Evolutionary conservation across 1,139 yeast species (phyloP).

Genomic region (Suhomyces anneliseae): DNA sequence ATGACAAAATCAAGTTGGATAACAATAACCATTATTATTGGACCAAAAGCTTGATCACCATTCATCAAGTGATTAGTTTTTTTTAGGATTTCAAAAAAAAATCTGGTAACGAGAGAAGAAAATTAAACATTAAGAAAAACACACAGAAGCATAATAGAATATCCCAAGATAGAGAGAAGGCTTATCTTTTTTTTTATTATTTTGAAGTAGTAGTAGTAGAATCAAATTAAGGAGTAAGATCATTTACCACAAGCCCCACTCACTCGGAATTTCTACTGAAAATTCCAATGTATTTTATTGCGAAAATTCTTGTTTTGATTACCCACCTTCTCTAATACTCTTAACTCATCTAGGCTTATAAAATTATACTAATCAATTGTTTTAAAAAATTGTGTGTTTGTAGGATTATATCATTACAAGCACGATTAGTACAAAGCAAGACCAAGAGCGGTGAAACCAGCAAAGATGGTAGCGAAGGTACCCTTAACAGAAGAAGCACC

Average conservation of each 20-base stretch:
- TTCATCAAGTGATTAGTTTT: background rate
- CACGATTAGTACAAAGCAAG: slow-evolving; percentile 58
- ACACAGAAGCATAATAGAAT: slow-evolving; percentile 1
- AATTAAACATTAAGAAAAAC: slow-evolving; percentile 15
- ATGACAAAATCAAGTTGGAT: background rate
- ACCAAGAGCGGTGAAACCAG: slow-evolving; percentile 63
- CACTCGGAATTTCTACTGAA: background rate
- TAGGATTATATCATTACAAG: background rate
- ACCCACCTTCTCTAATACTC: background rate
- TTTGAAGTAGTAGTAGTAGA: background rate
- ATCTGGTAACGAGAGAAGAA: slow-evolving; percentile 27
- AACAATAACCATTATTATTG: background rate
- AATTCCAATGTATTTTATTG: background rate
- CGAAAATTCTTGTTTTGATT: background rate
- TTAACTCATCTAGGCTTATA: slow-evolving; percentile 6
- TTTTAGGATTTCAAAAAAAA: background rate
- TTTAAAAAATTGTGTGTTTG: background rate
- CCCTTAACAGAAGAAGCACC: slow-evolving; percentile 36
- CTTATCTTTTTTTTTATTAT: no score
- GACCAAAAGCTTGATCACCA: background rate
- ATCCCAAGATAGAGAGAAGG: slow-evolving; percentile 7
- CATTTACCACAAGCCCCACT: background rate
- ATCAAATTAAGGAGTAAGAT: background rate
- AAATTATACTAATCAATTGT: slow-evolving; percentile 1
- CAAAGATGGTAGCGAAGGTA: slow-evolving; percentile 52